These are phyloP conservation scores for Trichoderma erinaceum DNA, from an alignment of 495 filamentous ascomycete species.

Conservation along the genomic window DNA sequence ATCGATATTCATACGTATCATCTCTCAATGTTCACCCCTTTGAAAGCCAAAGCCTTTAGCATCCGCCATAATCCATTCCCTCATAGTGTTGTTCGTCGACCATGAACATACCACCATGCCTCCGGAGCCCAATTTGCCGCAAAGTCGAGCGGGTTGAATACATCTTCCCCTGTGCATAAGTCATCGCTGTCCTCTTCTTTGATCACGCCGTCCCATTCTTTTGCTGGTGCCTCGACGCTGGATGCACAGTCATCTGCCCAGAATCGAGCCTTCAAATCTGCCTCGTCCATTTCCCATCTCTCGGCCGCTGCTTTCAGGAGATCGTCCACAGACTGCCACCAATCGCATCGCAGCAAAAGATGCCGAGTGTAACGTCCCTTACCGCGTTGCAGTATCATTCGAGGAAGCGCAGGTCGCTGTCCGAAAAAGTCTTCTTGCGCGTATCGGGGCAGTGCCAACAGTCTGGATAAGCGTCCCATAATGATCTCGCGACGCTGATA, in stretches of 20 bases:
- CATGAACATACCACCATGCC: background rate
- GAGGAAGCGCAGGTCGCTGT: background rate
- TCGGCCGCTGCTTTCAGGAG: background rate
- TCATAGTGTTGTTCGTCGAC: background rate
- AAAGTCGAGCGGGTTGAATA: background rate
- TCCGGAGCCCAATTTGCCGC: background rate
- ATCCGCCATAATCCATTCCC: background rate
- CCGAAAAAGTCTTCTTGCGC: slow-evolving; percentile 3
- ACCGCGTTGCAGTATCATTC: background rate
- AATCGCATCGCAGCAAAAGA: slow-evolving; percentile 5
- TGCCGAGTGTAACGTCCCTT: background rate
- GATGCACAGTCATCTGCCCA: background rate
- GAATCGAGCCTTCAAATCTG: background rate
- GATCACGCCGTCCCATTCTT: background rate
- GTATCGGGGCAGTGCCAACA: background rate
- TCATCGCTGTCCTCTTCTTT: background rate
- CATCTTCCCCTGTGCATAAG: background rate
- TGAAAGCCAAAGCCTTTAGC: background rate
- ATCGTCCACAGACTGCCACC: background rate
- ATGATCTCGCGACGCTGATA: background rate
- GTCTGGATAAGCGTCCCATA: background rate
- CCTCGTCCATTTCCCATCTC: background rate
- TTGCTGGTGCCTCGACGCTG: background rate
- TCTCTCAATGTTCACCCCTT: background rate
- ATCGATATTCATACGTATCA: background rate